Conservation (phyloP, 164 flowering plant species). For the Magnolia kwangsiensis region DNA sequence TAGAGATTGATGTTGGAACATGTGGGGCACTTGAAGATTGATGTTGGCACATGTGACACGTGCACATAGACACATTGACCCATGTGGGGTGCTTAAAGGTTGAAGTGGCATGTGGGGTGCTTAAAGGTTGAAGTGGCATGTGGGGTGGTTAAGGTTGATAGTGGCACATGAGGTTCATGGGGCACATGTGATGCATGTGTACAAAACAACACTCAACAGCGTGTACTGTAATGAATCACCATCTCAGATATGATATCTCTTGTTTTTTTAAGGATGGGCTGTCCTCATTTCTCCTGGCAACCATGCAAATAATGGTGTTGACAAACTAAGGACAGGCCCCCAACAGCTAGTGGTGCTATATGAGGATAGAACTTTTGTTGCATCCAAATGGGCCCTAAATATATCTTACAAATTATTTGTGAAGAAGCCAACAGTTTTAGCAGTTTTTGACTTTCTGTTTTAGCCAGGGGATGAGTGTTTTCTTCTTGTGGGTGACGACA, state of each 20-base stretch:
- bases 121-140: no score
- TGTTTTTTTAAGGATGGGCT: no score
- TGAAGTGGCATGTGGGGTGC: no score
- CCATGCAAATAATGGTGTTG: not conserved
- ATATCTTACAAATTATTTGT: not conserved
- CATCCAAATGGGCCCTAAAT: not conserved
- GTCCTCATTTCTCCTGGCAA: not conserved
- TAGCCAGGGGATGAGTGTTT: slow-evolving; percentile 86
- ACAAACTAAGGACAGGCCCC: not conserved
- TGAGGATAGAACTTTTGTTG: not conserved
- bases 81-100: no score
- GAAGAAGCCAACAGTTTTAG: not conserved
- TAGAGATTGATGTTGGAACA: no score
- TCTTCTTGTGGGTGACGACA: slow-evolving; percentile 80
- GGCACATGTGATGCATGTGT: not conserved
- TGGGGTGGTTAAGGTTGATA: no score
- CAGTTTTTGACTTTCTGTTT: slow-evolving; percentile 3
- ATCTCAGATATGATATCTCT: no score
- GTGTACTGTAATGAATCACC: no score
- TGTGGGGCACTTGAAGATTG: no score
- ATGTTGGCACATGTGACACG: no score
- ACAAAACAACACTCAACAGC: not conserved
- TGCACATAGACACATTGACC: no score
- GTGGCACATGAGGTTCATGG: not conserved
- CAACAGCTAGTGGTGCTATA: not conserved